Percentiles rank a stretch among this genome's conserved stretches.
Conservation (phyloP, 2,329 filamentous ascomycete species). For the Didymella pinodella region DNA sequence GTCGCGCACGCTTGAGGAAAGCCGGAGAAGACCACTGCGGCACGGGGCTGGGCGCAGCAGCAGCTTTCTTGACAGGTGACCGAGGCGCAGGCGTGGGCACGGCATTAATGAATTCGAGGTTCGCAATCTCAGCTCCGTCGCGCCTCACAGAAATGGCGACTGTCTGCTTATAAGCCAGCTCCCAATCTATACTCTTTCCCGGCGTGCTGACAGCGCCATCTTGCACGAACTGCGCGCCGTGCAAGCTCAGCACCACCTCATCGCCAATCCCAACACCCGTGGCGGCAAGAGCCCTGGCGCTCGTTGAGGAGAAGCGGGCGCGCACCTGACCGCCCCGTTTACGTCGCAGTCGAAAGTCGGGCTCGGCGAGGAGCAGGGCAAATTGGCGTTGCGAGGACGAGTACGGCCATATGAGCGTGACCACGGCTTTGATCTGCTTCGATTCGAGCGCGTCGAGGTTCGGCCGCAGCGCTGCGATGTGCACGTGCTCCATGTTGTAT, state of each 20-base stretch:
- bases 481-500: conserved; percentile 39
- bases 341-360: conserved; percentile 80
- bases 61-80: conserved; percentile 32
- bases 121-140: conserved; percentile 57
- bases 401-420: conserved; percentile 92
- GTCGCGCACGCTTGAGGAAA: conserved; percentile 72
- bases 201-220: conserved; percentile 64
- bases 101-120: conserved; percentile 62
- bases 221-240: conserved; percentile 70
- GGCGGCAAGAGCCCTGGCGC: conserved; percentile 73
- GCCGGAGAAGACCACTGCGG: conserved; percentile 76
- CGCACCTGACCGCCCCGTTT: conserved; percentile 78
- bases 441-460: conserved; percentile 40
- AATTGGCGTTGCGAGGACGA: conserved; percentile 77
- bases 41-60: conserved; percentile 17
- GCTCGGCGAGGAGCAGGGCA: conserved; percentile 83
- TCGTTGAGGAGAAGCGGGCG: conserved; percentile 74
- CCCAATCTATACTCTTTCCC: conserved; percentile 65
- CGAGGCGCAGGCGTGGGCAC: conserved; percentile 38
- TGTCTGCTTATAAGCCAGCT: conserved; percentile 59
- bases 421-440: conserved; percentile 68
- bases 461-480: conserved; percentile 46
- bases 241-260: conserved; percentile 72
- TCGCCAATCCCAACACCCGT: conserved; percentile 80
- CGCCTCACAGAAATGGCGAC: conserved; percentile 52